Evolutionary conservation across 768 basidiomycete genomes (phyloP), one percentile per base, ranked within the genome.

Genomic region (Rhodotorula sphaerocarpa): DNA sequence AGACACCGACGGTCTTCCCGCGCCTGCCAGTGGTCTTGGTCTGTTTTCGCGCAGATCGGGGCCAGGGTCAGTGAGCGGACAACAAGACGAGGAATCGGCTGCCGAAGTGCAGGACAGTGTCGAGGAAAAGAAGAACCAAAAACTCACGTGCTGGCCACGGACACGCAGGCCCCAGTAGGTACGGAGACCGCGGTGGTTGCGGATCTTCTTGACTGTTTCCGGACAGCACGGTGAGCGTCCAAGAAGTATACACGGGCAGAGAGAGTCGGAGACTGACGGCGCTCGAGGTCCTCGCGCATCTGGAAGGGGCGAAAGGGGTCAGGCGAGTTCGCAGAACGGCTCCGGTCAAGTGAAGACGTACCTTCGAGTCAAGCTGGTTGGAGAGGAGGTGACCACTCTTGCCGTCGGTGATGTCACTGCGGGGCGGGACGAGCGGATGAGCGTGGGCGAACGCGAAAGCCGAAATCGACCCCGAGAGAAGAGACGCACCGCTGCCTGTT

Each of bases 341-440:
- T n/a, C n/a, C n/a, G n/a, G n/a, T n/a, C n/a, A 34, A 33, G 39
- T 27, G n/a, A 16, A 4, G 20, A 52, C 65, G 47, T 69, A 97
- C 81, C 80, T 96, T 96, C 63, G 90, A 92, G 81, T 97, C 95
- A 52, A 99, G 88, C 70, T 83, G 83, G 79, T 96, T 97, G 62
- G 95, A 95, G 58, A 99, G 80, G 59, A 95, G 86, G 66, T 99
- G 95, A 53, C 82, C 84, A 85, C 79, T 96, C 42, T 43, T 97
- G 76, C 95, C 95, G 70, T 96, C 93, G 66, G 89, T 83, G 57
- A 95, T 91, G 75, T 99, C 93, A 44, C 52, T 43, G 31, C 7
- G 20, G 36, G 36, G 42, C 39, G 39, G 18, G 39, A 39, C 39
- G 39, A 39, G 10, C 11, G 39, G 39, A 39, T 39, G 10, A 43